Evolutionary conservation across 1,284 basidiomycete species (phyloP), one percentile per base, ranked within the genome.

Genomic region (Inonotus hispidus): DNA sequence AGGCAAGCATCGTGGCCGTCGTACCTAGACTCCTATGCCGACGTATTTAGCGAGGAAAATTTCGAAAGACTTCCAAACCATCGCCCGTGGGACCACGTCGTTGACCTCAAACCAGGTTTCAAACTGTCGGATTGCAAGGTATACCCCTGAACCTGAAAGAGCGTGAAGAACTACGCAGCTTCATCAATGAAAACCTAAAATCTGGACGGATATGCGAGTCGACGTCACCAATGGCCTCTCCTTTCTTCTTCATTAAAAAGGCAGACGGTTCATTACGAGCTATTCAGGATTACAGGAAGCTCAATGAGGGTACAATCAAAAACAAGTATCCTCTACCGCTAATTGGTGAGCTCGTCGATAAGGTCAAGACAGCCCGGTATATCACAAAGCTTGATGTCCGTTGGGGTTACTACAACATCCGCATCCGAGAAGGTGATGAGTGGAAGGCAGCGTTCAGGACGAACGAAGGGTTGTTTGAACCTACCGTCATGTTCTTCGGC

Each of bases 301-400:
- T 79, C 14, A 79, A 79, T 62, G 41, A 59, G 0, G 61, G 71
- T 13, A 79, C 73, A 0, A 63, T 71, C 1, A 77, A 77, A 62
- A 72, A 77, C 59, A 63, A 62, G 0, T 72, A 74, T 57, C 73
- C 72, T 0, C 54, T 78, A 0, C 78, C 75, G 0, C 66, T 76
- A 0, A 74, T 76, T 19, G 61, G 63, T 10, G 71, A 76, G 11
- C 67, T 73, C 11, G 63, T 78, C 16, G 66, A 73, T 53, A 64
- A 66, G 19, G 64, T 71, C 53, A 70, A 21, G 58, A 62, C 64
- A 0, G 71, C 74, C 0, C 68, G 66, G 38, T 63, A 67, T 38
- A 79, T 75, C 65, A 73, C 71, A 4, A 75, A 75, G 57, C 58
- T 78, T 2, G 71, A 78, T 62, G 62, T 75, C 5, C 37, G 68